Conservation (phyloP, 192 early-diverging fungal genomes). For the Spinellus fusiger region DNA sequence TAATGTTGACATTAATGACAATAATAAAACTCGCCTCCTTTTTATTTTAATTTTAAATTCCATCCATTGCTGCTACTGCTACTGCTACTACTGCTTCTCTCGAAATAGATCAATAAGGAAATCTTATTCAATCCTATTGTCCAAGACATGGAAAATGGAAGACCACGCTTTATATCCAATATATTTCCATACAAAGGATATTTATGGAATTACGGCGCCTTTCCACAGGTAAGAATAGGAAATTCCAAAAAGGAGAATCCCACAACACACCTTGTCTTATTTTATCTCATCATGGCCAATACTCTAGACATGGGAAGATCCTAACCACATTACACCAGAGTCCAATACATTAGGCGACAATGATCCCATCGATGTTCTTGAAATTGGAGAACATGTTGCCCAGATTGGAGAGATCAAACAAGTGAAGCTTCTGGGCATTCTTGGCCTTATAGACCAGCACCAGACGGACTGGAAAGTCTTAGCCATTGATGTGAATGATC, state of each 20-base stretch:
- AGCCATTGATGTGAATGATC: constrained; percentile 95
- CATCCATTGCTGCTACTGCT: background rate
- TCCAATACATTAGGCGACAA: constrained; percentile 94
- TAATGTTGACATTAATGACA: background rate
- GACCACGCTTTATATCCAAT: constrained; percentile 96
- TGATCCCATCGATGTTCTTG: constrained; percentile 96
- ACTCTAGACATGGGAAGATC: constrained; percentile 94
- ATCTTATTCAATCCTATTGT: constrained; percentile 95
- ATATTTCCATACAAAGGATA: constrained; percentile 99
- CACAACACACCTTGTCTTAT: no score
- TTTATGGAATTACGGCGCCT: constrained; percentile 99
- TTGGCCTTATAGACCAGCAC: constrained; percentile 97
- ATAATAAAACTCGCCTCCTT: background rate
- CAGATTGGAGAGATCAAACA: constrained; percentile 95
- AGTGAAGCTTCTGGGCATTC: constrained; percentile 96
- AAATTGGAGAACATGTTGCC: constrained; percentile 94
- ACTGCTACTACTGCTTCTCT: background rate
- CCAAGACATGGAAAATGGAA: constrained; percentile 98
- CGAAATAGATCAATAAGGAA: constrained; percentile 84
- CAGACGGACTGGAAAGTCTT: constrained; percentile 99
- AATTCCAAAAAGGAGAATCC: background rate
- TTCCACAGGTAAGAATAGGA: constrained; percentile 68
- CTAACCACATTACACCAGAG: constrained; percentile 76
- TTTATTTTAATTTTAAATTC: background rate
- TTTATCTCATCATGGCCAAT: background rate